Evolutionary conservation across 208 protist genomes (phyloP), one percentile per base, ranked within the genome.

Genomic region (Herpetomonas samuelpessoai): DNA sequence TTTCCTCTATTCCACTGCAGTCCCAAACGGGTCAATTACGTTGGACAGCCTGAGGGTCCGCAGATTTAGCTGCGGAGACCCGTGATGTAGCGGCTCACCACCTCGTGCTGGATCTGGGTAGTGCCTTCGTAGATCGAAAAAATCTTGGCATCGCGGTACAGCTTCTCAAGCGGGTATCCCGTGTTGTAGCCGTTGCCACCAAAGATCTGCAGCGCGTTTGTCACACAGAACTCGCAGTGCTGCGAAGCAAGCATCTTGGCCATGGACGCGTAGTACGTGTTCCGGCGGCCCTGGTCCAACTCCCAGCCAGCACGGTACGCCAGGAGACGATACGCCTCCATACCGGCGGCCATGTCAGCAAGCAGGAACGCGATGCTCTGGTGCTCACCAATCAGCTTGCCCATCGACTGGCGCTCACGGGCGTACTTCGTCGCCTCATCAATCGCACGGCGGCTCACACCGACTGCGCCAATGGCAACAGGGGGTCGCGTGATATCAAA

Each of bases 41-140:
- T n/a, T n/a, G n/a, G n/a, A n/a, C n/a, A n/a, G n/a, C n/a, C n/a
- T n/a, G n/a, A n/a, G n/a, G 25, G 74, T 10, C 45, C 24, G 55
- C 35, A n/a, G 10, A 7, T n/a, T 62, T 55, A 89, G 56, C 62
- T 74, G 27, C 65, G 71, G 66, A 76, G 72, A 50, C 76, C 78
- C 1, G 82, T 79, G 44, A 91, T 68, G 22, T 62, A 73, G 22
- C 87, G 81, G 39, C 76, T 74, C 38, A 97, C 86, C 30, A 97
- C 83, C 31, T 87, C 55, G 49, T 85, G 76, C 75, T 96, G 88
- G 63, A 97, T 96, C 74, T 97, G 80, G 46, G 71, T 86, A 1
- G 91, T 97, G 65, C 91, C 93, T 67, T 97, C 94, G 79, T 96
- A 97, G 53, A 98, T 95, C 47, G 92, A 92, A 75, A 91, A 96